Percentiles rank a stretch among this genome's conserved stretches.
phyloP scores from a whole-genome alignment of 2,329 filamentous ascomycete species.

The Cercospora sojina region DNA sequence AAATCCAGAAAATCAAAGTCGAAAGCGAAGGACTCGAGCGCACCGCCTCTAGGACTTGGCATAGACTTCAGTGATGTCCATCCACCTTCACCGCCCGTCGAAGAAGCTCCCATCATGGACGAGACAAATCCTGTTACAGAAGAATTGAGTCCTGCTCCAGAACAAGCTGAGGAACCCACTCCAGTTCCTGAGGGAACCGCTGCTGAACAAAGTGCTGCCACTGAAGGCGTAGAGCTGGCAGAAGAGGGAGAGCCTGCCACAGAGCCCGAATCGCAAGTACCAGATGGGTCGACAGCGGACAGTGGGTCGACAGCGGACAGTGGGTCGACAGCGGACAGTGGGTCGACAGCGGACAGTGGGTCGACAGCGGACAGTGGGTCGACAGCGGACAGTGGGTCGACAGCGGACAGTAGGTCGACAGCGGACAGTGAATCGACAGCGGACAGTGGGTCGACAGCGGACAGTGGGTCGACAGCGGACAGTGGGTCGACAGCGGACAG shows the following conservation, averaged over 20 bases:
- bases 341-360: not conserved
- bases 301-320: not conserved
- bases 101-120: not conserved
- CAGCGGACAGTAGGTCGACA: no score
- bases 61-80: slow-evolving; percentile 19
- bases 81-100: slow-evolving; percentile 6
- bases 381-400: not conserved
- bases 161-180: not conserved
- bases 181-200: not conserved
- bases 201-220: not conserved
- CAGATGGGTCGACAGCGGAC: not conserved
- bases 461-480: not conserved
- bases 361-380: not conserved
- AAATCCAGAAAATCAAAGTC: slow-evolving; percentile 20
- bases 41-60: slow-evolving; percentile 18
- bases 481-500: not conserved
- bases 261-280: not conserved
- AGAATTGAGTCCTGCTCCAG: not conserved
- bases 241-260: not conserved
- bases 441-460: not conserved
- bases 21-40: slow-evolving; percentile 5
- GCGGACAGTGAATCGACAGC: no score
- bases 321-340: not conserved
- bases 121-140: not conserved
- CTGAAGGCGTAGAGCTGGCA: not conserved